Percentiles rank a stretch among this genome's conserved stretches.
Conservation (phyloP, 371 early-diverging fungal species). For the Circinella minor region DNA sequence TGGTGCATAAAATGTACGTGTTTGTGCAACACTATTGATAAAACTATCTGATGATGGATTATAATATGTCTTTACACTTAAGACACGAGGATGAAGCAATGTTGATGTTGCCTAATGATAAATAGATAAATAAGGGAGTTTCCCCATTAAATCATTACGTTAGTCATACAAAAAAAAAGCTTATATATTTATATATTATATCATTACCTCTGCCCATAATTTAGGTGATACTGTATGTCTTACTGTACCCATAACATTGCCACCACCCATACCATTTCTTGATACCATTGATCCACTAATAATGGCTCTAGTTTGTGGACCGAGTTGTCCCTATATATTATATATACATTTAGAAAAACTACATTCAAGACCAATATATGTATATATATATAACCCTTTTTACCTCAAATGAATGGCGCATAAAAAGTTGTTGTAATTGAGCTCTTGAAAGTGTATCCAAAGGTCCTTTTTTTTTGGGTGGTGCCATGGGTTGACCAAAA, state of each 20-base stretch:
- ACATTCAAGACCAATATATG: background rate
- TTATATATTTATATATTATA: background rate
- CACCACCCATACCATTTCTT: constrained; percentile 78
- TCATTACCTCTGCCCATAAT: constrained; percentile 68
- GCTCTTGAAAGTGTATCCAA: constrained; percentile 47
- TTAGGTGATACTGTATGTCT: constrained; percentile 77
- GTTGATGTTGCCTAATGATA: constrained; percentile 56
- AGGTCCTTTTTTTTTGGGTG: constrained; percentile 26
- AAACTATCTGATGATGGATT: constrained; percentile 75
- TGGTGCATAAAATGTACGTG: constrained; percentile 60
- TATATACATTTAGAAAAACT: background rate
- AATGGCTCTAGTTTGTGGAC: constrained; percentile 65
- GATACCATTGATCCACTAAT: constrained; percentile 75
- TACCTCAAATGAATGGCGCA: constrained; percentile 89
- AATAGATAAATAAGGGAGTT: too few relatives aligned
- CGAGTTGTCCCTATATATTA: constrained; percentile 66
- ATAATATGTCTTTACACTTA: constrained; percentile 70
- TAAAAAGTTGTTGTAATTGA: constrained; percentile 72
- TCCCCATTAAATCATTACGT: too few relatives aligned
- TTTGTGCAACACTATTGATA: constrained; percentile 59
- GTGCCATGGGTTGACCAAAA: constrained; percentile 30
- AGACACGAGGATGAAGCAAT: constrained; percentile 60
- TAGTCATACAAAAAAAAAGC: too few relatives aligned
- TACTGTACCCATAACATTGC: constrained; percentile 73
- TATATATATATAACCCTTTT: background rate